Base-by-base conservation (phyloP, 306 rosid species). In the Sphenostylis stenocarpa region DNA sequence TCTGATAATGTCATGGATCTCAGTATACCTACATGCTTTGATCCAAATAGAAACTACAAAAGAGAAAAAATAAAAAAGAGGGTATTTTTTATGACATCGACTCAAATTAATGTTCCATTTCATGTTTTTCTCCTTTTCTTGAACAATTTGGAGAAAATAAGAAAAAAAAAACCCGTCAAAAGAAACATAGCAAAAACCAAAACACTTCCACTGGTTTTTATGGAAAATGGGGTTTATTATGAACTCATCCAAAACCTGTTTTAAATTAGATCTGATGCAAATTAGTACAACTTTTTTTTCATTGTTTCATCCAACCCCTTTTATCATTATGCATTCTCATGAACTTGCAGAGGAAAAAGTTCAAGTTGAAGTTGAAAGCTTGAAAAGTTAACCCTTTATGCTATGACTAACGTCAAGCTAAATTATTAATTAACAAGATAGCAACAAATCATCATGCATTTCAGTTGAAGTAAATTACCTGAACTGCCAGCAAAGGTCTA, bases 401-500 rank as follows among this genome's bases (percentile, higher is more conserved):
- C 71, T 34, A 68, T 56, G 24, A 38, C 5, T 3, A 31, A 31
- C n/a, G n/a, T n/a, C n/a, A n/a, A n/a, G n/a, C n/a, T n/a, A n/a
- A n/a, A 3, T 72, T n/a, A 31, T 31, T 31, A 58, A 61, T 24
- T 15, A 36, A 79, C 4, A 52, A 52, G 20, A 16, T 39, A 31
- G n/a, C n/a, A n/a, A n/a, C n/a, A 38, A 57, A 31, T 36, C 1
- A 58, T 34, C 16, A 75, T 6, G 13, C n/a, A 56, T 66, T 63
- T 7, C 53, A 12, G 11, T 21, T 31, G 0, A 49, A 51, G n/a
- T 7, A 20, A 64, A 41, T 77, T 85, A 95, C 99, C 99, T 95
- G 99, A 55, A 95, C 38, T 6, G 90, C 89, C 15, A 95, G 61
- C 83, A 95, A 77, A 5, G 99, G 97, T 73, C 94, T 84, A 3